Conservation (phyloP, 2,329 filamentous ascomycete genomes). For the Juglanconis sp. region DNA sequence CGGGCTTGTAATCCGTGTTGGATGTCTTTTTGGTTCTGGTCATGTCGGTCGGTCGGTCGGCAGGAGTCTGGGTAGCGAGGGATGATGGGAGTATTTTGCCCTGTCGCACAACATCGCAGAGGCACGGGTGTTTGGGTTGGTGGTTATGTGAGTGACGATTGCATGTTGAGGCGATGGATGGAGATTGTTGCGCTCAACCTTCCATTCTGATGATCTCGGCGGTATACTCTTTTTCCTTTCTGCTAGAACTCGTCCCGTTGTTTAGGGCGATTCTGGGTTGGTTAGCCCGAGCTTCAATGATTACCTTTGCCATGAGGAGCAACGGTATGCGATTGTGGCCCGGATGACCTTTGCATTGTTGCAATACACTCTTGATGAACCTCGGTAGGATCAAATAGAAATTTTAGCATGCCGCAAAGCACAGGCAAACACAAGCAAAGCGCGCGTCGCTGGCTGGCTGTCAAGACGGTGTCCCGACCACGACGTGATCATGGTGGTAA, state of each 20-base stretch:
- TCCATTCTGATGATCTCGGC: not conserved
- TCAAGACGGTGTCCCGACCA: not conserved
- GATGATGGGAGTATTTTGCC: conserved; percentile 6
- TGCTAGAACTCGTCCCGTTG: not conserved
- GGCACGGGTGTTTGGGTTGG: conserved; percentile 12
- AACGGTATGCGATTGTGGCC: not conserved
- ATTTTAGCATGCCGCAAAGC: no score
- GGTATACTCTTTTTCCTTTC: not conserved
- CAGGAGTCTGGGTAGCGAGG: conserved; percentile 8
- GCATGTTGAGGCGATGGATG: conserved; percentile 5
- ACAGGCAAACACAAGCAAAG: not conserved
- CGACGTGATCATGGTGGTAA: not conserved
- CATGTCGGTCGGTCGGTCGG: not conserved
- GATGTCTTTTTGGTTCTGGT: not conserved
- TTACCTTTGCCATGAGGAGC: not conserved
- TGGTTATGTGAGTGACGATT: not conserved
- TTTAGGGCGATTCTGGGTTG: not conserved
- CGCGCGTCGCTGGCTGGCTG: not conserved
- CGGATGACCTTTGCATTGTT: not conserved
- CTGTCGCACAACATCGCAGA: conserved; percentile 12
- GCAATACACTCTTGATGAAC: not conserved
- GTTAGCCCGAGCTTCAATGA: not conserved
- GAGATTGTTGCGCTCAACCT: not conserved
- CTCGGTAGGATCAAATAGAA: conserved; percentile 2
- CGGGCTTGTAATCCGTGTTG: conserved; percentile 7